phyloP scores from a whole-genome alignment of 2,329 filamentous ascomycete genomes.

The Ophiostoma fasciatum region DNA sequence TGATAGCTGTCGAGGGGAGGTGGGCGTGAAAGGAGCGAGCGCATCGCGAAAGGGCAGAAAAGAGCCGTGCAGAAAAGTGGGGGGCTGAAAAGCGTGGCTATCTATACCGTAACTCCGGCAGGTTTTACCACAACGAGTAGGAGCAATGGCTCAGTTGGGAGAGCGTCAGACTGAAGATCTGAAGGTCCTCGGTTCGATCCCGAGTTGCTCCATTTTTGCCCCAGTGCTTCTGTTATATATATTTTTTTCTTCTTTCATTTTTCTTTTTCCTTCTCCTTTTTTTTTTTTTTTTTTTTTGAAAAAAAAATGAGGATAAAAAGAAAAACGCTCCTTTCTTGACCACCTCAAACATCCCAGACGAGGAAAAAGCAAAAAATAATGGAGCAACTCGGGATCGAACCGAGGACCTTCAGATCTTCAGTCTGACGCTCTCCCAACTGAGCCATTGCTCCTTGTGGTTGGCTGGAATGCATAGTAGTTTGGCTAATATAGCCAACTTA shows the following conservation, averaged over 20 bases:
- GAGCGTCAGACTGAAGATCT: constrained; percentile 5
- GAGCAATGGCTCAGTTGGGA: constrained; percentile 6
- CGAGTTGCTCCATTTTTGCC: constrained; percentile 4
- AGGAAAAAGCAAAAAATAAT: constrained; percentile 3
- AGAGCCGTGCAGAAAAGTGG: no score
- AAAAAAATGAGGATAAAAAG: background rate
- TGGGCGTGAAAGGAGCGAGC: no score
- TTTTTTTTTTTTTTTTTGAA: background rate
- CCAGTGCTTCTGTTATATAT: no score
- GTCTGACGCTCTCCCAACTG: constrained; percentile 5
- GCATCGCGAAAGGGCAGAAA: no score
- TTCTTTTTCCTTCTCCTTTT: background rate
- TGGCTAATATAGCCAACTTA: no score
- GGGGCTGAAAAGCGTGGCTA: no score
- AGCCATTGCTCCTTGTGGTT: constrained; percentile 3
- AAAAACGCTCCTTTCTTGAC: background rate
- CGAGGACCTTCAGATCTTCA: constrained; percentile 6
- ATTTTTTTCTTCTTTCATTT: background rate
- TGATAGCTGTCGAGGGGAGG: no score
- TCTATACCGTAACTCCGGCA: no score
- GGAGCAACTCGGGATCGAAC: constrained; percentile 6
- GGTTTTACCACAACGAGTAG: no score
- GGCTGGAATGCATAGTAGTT: no score
- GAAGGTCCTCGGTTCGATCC: constrained; percentile 6
- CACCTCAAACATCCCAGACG: no score